Evolutionary conservation across 495 filamentous ascomycete species (phyloP).

Genomic region (Hyaloscypha finlandica): DNA sequence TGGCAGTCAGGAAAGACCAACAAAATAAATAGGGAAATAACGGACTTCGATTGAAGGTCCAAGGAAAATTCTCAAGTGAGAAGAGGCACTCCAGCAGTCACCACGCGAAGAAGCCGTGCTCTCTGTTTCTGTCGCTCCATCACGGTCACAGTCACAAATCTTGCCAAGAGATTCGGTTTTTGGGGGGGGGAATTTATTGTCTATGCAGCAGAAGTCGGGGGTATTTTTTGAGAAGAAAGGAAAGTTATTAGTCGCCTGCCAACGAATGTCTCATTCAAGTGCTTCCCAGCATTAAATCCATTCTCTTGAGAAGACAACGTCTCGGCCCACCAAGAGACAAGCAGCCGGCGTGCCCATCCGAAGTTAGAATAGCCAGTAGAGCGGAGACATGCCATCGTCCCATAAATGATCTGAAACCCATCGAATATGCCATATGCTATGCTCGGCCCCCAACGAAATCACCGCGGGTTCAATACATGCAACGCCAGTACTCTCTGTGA

Average conservation of each 20-base stretch:
- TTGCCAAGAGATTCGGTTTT: too few species aligned
- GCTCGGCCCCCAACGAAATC: neutral
- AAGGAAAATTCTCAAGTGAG: too few species aligned
- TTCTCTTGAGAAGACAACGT: neutral
- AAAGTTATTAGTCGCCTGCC: neutral
- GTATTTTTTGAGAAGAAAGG: neutral
- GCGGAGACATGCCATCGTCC: neutral
- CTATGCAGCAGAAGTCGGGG: neutral
- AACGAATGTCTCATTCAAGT: neutral
- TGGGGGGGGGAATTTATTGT: neutral
- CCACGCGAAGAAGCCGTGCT: too few species aligned
- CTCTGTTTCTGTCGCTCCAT: too few species aligned
- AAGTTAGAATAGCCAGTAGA: neutral
- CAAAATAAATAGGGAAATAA: too few species aligned
- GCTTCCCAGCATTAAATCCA: neutral
- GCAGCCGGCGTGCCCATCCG: neutral
- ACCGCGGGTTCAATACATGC: neutral
- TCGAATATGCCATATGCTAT: neutral
- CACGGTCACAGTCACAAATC: too few species aligned
- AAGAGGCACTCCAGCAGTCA: too few species aligned
- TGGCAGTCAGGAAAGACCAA: too few species aligned
- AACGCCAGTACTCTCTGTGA: neutral
- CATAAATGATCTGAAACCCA: neutral
- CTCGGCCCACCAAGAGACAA: neutral
- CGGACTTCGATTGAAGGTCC: too few species aligned